Conservation (phyloP, 2,329 filamentous ascomycete species). For the Aspergillus neotritici region DNA sequence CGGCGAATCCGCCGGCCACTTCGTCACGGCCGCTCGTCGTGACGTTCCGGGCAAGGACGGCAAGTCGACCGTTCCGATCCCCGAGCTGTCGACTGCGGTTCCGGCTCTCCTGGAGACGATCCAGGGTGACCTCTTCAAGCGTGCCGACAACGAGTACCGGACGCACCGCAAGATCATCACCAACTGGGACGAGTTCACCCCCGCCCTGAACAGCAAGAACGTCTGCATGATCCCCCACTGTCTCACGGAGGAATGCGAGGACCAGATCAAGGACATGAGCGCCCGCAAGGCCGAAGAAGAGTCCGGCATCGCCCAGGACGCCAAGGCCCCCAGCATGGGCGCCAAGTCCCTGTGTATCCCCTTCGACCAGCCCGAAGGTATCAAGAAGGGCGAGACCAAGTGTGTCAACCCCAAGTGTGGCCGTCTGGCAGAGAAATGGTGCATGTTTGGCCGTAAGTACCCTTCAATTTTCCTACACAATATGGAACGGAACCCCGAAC, state of each 20-base stretch:
- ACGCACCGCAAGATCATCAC: constrained; percentile 75
- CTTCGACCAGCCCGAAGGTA: constrained; percentile 77
- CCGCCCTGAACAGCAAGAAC: constrained; percentile 85
- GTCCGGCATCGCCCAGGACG: constrained; percentile 66
- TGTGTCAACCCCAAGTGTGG: constrained; percentile 86
- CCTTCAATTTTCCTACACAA: not conserved
- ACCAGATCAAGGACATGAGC: constrained; percentile 89
- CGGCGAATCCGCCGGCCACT: constrained; percentile 80
- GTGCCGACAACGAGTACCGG: constrained; percentile 72
- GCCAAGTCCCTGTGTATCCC: constrained; percentile 73
- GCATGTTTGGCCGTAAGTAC: constrained; percentile 75
- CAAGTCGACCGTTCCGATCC: constrained; percentile 73
- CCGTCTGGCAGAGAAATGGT: constrained; percentile 72
- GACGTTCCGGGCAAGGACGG: constrained; percentile 62
- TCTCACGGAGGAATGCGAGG: constrained; percentile 76
- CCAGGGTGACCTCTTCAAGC: constrained; percentile 71
- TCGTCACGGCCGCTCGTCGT: constrained; percentile 79
- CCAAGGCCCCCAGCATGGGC: constrained; percentile 67
- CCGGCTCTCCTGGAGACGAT: constrained; percentile 83
- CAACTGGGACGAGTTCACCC: constrained; percentile 87
- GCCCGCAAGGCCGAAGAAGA: constrained; percentile 60
- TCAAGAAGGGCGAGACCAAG: constrained; percentile 76
- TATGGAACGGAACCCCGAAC: not conserved
- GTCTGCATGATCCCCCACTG: constrained; percentile 90
- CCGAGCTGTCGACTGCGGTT: constrained; percentile 66